Conservation (phyloP, 192 early-diverging fungal species). For the Gamsiella multidivaricata region DNA sequence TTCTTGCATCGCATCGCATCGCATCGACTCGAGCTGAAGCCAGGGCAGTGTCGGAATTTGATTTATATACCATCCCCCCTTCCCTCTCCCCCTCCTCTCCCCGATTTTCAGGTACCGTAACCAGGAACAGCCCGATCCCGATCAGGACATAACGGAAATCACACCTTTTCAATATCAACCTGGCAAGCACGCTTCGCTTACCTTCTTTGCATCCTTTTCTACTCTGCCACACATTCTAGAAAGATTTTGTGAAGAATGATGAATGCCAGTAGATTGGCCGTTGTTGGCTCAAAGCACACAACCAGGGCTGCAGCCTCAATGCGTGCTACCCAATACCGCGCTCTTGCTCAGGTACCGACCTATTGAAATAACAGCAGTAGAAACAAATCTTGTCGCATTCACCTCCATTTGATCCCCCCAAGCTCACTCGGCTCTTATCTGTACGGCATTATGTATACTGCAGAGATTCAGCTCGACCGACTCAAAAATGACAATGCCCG, state of each 20-base stretch:
- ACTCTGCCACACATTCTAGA: not conserved
- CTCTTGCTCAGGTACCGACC: slow-evolving; percentile 35
- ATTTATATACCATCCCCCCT: not conserved
- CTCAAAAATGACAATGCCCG: slow-evolving; percentile 34
- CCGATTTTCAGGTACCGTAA: slow-evolving; percentile 16
- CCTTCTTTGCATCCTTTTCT: no score
- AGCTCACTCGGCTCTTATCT: not conserved
- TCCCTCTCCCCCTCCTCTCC: not conserved
- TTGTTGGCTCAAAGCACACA: slow-evolving; percentile 39
- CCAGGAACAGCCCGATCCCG: not conserved
- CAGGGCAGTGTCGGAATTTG: not conserved
- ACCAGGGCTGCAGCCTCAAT: slow-evolving; percentile 26
- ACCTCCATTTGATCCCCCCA: not conserved
- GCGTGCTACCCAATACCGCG: slow-evolving; percentile 50
- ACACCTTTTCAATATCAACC: not conserved
- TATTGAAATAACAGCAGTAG: no score
- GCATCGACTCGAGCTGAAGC: not conserved
- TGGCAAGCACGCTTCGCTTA: not conserved
- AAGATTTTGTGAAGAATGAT: slow-evolving; percentile 23
- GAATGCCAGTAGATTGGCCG: slow-evolving; percentile 43
- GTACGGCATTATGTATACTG: not conserved
- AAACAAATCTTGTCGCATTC: not conserved
- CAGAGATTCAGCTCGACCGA: slow-evolving; percentile 52
- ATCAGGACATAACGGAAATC: not conserved
- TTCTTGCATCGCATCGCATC: not conserved